phyloP scores from a whole-genome alignment of 2,329 filamentous ascomycete species.

The Helotiales sp. region DNA sequence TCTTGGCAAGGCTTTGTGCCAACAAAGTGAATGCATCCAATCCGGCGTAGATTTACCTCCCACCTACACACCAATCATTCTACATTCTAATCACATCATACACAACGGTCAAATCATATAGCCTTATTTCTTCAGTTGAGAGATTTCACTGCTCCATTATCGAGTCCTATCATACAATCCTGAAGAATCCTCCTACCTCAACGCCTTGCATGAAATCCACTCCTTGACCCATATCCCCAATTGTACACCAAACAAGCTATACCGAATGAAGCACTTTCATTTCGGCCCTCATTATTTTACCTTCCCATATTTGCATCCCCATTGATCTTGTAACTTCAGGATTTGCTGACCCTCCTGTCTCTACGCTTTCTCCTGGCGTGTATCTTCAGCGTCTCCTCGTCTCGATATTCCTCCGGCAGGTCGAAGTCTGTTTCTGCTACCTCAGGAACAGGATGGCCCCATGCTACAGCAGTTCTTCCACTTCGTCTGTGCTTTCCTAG shows the following conservation, averaged over 20 bases:
- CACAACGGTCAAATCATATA: too few species aligned
- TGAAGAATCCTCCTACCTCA: slow-evolving; percentile 2
- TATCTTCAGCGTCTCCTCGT: slow-evolving; percentile 57
- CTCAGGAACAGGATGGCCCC: slow-evolving; percentile 82
- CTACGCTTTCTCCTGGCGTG: slow-evolving; percentile 66
- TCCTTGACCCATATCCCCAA: slow-evolving; percentile 14
- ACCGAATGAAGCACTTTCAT: slow-evolving; percentile 47
- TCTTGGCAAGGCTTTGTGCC: background rate
- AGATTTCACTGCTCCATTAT: background rate
- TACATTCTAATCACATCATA: too few species aligned
- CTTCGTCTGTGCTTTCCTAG: slow-evolving; percentile 74
- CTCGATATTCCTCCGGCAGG: slow-evolving; percentile 62
- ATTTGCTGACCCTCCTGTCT: slow-evolving; percentile 38
- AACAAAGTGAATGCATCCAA: background rate
- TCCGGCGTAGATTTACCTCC: too few species aligned
- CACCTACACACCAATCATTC: background rate
- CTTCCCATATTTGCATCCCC: slow-evolving; percentile 16
- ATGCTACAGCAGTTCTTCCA: slow-evolving; percentile 74
- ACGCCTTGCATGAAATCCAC: slow-evolving; percentile 9
- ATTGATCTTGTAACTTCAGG: slow-evolving; percentile 15
- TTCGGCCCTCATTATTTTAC: slow-evolving; percentile 33
- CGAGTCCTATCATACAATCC: slow-evolving; percentile 22
- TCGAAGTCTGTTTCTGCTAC: slow-evolving; percentile 72
- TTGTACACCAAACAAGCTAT: slow-evolving; percentile 30
- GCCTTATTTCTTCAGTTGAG: background rate